These are phyloP conservation scores for Carpinus viminea DNA, from an alignment of 306 rosid species.

Conservation along the genomic window DNA sequence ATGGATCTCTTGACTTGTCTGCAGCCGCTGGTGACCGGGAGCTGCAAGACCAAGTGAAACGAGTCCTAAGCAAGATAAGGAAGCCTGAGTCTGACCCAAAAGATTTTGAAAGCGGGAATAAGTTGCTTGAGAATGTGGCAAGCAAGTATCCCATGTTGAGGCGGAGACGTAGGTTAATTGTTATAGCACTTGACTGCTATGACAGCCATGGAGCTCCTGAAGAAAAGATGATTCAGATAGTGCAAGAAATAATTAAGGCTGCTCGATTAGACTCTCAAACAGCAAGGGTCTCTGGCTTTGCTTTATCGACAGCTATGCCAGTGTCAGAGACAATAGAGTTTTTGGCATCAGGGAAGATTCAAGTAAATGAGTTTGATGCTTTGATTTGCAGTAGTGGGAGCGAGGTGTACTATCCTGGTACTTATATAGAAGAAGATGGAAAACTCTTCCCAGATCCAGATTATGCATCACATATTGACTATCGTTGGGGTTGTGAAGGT, in stretches of 20 bases:
- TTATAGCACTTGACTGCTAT: constrained; percentile 62
- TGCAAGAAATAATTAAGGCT: constrained; percentile 58
- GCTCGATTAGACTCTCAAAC: constrained; percentile 49
- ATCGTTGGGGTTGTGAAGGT: constrained; percentile 70
- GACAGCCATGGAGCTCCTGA: constrained; percentile 51
- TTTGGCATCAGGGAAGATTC: constrained; percentile 50
- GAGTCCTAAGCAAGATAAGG: constrained; percentile 57
- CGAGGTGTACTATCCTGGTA: constrained; percentile 64
- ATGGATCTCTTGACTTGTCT: constrained; percentile 36
- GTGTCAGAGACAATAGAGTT: constrained; percentile 55
- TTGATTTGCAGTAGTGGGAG: constrained; percentile 70
- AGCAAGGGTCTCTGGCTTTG: constrained; percentile 56
- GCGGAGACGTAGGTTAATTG: constrained; percentile 56
- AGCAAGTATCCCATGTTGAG: constrained; percentile 62
- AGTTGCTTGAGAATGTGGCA: constrained; percentile 40
- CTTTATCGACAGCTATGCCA: constrained; percentile 69
- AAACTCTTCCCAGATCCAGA: constrained; percentile 62
- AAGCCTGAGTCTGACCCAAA: constrained; percentile 35
- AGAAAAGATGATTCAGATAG: constrained; percentile 43
- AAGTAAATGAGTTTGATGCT: constrained; percentile 54
- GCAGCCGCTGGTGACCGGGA: constrained; percentile 42
- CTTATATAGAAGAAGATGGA: constrained; percentile 46
- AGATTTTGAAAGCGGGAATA: constrained; percentile 38
- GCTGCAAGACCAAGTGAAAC: constrained; percentile 67
- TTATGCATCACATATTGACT: constrained; percentile 61